Base-by-base conservation (phyloP, 306 rosid species). In the Acacia confusa region DNA sequence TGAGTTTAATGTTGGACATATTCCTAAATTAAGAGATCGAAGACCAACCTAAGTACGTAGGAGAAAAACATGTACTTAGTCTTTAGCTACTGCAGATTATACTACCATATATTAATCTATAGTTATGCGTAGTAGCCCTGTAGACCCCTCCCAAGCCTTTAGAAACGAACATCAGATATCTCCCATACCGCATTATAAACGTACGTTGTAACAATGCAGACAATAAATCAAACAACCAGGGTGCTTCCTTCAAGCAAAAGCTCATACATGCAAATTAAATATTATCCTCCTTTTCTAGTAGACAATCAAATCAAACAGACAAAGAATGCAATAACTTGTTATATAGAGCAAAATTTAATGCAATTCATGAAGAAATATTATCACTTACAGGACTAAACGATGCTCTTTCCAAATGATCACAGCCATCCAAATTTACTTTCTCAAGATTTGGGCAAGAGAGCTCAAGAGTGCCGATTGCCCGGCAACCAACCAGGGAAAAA, bases 401-500 rank as follows among this genome's bases (percentile, higher is more conserved):
- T 43, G 99, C 98, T 52, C 85, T 91, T 88, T 92, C 97, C 50
- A 96, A 90, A 88, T 90, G 97, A 88, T 91, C 99, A 83, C 99
- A 96, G 7, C 98, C 99, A 88, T 96, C 99, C 86, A 96, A 87
- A 82, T 90, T 88, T 83, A 96, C 97, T 80, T 86, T 90, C 91
- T 93, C 94, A 52, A 96, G 98, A 87, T 86, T 80, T 52, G 92
- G 95, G 80, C 99, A 93, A 4, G 88, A 86, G 75, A 96, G 95
- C 81, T 93, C 91, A 28, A 96, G 97, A 64, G 92, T 75, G 52
- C 91, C 92, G 81, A 94, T 79, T 76, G 82, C 91, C 67, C 98
- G 97, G 78, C 99, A 96, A 82, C 98, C 98, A 78, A 90, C 97
- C 77, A 96, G 98, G 72, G 98, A 96, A 77, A 96, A 97, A 84